phyloP scores from a whole-genome alignment of 2,329 filamentous ascomycete species.

The Pseudocercospora pini-densiflorae region DNA sequence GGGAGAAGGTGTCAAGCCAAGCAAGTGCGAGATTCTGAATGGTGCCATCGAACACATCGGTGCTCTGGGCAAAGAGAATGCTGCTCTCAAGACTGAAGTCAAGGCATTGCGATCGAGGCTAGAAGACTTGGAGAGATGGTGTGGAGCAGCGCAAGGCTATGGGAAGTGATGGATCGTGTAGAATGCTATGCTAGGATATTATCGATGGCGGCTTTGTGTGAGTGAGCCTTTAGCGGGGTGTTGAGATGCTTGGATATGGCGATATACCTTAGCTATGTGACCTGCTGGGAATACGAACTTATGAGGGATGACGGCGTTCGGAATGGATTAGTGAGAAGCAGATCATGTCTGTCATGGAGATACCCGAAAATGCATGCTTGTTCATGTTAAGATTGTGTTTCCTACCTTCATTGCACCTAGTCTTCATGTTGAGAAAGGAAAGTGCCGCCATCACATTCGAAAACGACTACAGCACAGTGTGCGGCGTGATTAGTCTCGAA shows the following conservation, averaged over 20 bases:
- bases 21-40: constrained; percentile 43
- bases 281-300: not conserved
- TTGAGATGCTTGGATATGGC: not conserved
- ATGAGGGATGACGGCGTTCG: constrained; percentile 5
- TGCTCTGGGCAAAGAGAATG: constrained; percentile 35
- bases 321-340: not conserved
- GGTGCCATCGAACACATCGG: constrained; percentile 42
- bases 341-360: constrained; percentile 2
- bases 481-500: too few relatives aligned
- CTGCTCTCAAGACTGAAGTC: constrained; percentile 33
- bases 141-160: constrained; percentile 15
- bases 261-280: not conserved
- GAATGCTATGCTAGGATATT: not conserved
- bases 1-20: constrained; percentile 39
- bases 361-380: constrained; percentile 15
- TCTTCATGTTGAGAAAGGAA: too few relatives aligned
- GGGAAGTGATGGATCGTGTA: constrained; percentile 16
- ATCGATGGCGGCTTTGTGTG: not conserved
- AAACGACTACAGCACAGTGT: too few relatives aligned
- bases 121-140: constrained; percentile 37
- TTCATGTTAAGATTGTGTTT: constrained; percentile 4
- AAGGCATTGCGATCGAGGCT: constrained; percentile 33
- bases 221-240: not conserved
- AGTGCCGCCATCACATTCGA: too few relatives aligned
- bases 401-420: not conserved